Evolutionary conservation across 352 stramenopile species (phyloP).

Genomic region (Salisapilia sapeloensis): DNA sequence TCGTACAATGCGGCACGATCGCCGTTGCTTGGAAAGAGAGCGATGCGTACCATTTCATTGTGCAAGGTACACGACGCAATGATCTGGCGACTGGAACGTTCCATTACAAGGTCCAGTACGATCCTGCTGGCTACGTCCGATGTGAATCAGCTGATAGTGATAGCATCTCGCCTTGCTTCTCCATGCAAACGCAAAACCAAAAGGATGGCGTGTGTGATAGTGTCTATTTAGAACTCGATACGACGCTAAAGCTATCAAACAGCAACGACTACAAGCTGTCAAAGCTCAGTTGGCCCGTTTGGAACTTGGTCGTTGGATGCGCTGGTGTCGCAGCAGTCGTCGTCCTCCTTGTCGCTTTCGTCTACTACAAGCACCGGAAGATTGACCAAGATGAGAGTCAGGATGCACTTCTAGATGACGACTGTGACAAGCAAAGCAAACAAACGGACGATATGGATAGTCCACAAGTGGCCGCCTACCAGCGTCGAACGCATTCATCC

Average conservation of each 20-base stretch:
- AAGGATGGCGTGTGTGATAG: constrained; percentile 32
- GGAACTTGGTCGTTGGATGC: constrained; percentile 33
- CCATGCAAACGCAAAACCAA: constrained; percentile 57
- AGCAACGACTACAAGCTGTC: constrained; percentile 43
- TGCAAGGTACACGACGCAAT: constrained; percentile 41
- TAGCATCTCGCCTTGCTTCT: constrained; percentile 34
- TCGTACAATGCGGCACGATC: constrained; percentile 52
- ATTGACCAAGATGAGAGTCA: constrained; percentile 8
- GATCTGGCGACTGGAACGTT: constrained; percentile 55
- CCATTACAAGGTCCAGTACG: constrained; percentile 24
- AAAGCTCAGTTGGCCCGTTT: constrained; percentile 27
- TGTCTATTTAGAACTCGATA: constrained; percentile 51
- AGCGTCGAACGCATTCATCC: too few species aligned
- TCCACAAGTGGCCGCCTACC: background rate
- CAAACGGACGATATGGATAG: background rate
- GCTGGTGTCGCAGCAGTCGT: constrained; percentile 26
- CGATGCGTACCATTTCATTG: constrained; percentile 43
- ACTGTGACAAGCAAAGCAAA: constrained; percentile 4
- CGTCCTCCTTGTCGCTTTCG: constrained; percentile 21
- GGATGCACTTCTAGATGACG: constrained; percentile 14
- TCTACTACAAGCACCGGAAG: constrained; percentile 17
- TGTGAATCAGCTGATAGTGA: constrained; percentile 6
- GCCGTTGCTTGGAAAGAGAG: constrained; percentile 52
- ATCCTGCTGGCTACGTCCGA: constrained; percentile 6
- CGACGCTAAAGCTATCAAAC: constrained; percentile 26